Evolutionary conservation across 805 yeast genomes (phyloP), one percentile per base, ranked within the genome.

Genomic region (Helenozyma baotianmanensis): DNA sequence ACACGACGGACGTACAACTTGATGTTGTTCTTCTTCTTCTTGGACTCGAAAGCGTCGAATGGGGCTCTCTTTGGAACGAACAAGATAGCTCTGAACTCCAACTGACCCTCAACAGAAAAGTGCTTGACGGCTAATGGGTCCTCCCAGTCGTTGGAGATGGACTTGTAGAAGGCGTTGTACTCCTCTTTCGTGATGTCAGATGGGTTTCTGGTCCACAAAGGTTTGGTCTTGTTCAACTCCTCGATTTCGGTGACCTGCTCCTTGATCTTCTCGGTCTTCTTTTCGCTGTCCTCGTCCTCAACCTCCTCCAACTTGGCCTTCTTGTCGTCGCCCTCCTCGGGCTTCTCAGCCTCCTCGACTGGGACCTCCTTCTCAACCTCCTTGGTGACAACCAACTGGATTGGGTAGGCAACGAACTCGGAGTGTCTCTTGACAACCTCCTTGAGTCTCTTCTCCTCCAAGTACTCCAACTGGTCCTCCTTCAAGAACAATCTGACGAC

Each of bases 21-120:
- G 76, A 92, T 92, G 82, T 90, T 90, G 76, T 76, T 82, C 82
- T 88, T 90, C 96, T 92, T 92, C 94, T 88, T 92, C 82, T 92
- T 92, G 46, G 89, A 76, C 77, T 92, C 98, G 62, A 92, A 92
- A 63, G 95, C 75, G 64, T 92, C 98, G 60, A 92, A 86, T 70
- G 99, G 98, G 56, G 99, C 97, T 76, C 98, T 88, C 78, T 84
- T 86, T 70, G 99, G 99, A 71, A 92, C 79, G 61, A 87, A 92
- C 57, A 92, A 75, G 60, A 92, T 92, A 47, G 98, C 97, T 75
- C 82, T 89, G 81, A 92, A 92, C 76, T 92, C 99, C 58, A 92
- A 80, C 77, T 92, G 98, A 78, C 99, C 99, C 76, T 92, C 99
- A 60, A 92, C 99, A 32, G 96, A 86, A 79, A 92, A 92, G 74